Conservation (phyloP, 257 asterid species). For the Mentha longifolia region DNA sequence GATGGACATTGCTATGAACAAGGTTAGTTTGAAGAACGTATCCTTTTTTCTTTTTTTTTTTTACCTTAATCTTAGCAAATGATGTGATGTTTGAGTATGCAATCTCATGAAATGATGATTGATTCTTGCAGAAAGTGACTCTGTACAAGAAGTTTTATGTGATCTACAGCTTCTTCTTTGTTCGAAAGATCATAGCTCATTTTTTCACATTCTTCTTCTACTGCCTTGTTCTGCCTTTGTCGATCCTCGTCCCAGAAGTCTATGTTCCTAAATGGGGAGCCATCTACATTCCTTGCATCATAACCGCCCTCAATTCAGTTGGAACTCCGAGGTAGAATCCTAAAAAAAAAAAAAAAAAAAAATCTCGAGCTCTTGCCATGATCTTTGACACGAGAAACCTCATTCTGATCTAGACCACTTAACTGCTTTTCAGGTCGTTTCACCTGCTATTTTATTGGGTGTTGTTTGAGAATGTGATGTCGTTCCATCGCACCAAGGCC, state of each 20-base stretch:
- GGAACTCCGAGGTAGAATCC: constrained; percentile 67
- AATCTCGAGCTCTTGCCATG: background rate
- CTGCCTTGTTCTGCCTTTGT: constrained; percentile 58
- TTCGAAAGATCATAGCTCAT: constrained; percentile 63
- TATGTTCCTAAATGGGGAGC: constrained; percentile 65
- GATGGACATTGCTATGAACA: constrained; percentile 53
- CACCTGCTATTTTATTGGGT: constrained; percentile 66
- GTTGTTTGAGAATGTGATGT: constrained; percentile 74
- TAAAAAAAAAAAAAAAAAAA: background rate
- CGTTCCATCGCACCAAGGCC: constrained; percentile 75
- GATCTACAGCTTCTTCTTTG: constrained; percentile 76
- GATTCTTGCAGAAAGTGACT: constrained; percentile 51
- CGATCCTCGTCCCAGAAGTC: constrained; percentile 63
- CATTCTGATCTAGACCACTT: background rate
- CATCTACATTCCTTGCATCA: constrained; percentile 60
- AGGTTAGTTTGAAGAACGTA: constrained; percentile 37
- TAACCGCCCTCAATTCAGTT: constrained; percentile 61
- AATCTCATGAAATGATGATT: background rate
- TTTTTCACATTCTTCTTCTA: constrained; percentile 64
- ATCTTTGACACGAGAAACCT: background rate
- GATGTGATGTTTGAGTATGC: background rate
- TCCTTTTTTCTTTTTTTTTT: background rate
- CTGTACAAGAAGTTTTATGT: constrained; percentile 60
- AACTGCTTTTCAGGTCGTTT: constrained; percentile 50
- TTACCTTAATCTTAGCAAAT: background rate